phyloP scores from a whole-genome alignment of 768 basidiomycete species.

The Boletales sp. region DNA sequence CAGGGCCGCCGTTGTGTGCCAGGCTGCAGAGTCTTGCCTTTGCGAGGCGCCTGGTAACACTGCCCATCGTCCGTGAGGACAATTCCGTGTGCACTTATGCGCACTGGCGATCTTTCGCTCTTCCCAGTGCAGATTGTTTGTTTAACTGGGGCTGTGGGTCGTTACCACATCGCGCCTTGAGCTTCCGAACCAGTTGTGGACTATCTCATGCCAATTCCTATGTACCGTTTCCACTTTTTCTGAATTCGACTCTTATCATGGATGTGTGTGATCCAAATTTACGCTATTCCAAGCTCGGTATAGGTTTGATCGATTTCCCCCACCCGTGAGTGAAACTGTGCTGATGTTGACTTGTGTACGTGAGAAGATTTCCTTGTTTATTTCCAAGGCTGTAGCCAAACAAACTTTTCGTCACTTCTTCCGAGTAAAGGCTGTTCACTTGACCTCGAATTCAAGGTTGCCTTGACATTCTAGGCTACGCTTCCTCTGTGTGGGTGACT shows the following conservation, averaged over 20 bases:
- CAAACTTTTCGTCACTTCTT: no score
- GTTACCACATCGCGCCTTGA: slow-evolving; percentile 10
- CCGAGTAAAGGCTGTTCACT: no score
- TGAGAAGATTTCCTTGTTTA: slow-evolving; percentile 9
- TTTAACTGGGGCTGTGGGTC: slow-evolving; percentile 15
- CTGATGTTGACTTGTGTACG: slow-evolving; percentile 7
- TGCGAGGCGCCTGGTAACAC: slow-evolving; percentile 18
- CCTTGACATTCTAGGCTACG: background rate
- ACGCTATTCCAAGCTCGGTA: background rate
- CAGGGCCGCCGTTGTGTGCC: slow-evolving; percentile 17
- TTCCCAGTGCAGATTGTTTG: slow-evolving; percentile 19
- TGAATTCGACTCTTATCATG: slow-evolving; percentile 10
- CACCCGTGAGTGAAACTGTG: slow-evolving; percentile 11
- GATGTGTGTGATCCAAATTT: slow-evolving; percentile 9
- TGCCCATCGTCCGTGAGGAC: slow-evolving; percentile 20
- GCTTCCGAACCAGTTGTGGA: slow-evolving; percentile 18
- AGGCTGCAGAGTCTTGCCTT: slow-evolving; percentile 22
- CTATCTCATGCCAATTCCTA: slow-evolving; percentile 26
- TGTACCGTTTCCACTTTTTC: slow-evolving; percentile 17
- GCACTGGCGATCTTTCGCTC: slow-evolving; percentile 17
- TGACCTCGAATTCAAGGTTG: no score
- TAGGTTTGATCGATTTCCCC: slow-evolving; percentile 1
- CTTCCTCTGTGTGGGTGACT: no score
- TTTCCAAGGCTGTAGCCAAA: slow-evolving; percentile 15
- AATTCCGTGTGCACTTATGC: slow-evolving; percentile 23